Evolutionary conservation across 352 stramenopile genomes (phyloP).

Genomic region (Phytophthora pseudosyringae): DNA sequence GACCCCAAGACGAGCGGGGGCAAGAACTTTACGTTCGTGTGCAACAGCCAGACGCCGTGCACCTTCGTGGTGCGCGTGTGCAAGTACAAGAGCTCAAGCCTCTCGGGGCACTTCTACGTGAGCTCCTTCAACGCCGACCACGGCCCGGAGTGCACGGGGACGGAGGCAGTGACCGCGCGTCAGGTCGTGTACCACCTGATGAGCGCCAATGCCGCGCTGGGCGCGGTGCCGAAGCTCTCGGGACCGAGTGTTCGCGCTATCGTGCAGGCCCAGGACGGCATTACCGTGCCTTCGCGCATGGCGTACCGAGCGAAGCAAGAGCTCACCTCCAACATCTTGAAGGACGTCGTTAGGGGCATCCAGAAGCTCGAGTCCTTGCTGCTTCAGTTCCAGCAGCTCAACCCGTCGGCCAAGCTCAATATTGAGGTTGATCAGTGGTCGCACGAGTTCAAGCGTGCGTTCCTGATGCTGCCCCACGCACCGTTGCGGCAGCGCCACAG

Average conservation of each 20-base stretch:
- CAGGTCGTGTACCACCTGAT: conserved; percentile 51
- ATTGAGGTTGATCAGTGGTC: conserved; percentile 39
- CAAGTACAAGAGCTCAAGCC: conserved; percentile 37
- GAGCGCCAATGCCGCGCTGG: conserved; percentile 33
- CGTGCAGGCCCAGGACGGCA: conserved; percentile 45
- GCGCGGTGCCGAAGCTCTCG: conserved; percentile 43
- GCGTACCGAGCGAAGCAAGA: conserved; percentile 45
- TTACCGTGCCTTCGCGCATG: conserved; percentile 48
- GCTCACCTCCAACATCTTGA: conserved; percentile 34
- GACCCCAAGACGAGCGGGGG: conserved; percentile 46
- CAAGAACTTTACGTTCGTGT: conserved; percentile 61
- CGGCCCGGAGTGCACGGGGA: conserved; percentile 40
- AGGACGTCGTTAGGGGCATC: conserved; percentile 41
- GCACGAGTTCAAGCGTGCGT: conserved; percentile 51
- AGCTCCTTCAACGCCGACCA: conserved; percentile 48
- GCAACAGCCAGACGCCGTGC: conserved; percentile 52
- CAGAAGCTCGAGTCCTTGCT: conserved; percentile 60
- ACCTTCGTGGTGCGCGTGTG: conserved; percentile 48
- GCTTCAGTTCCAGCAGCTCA: conserved; percentile 47
- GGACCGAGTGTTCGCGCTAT: conserved; percentile 41
- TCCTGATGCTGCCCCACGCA: conserved; percentile 52
- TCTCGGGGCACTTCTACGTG: conserved; percentile 41
- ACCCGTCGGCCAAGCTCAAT: conserved; percentile 38
- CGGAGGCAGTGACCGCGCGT: conserved; percentile 41
- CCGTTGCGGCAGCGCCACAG: conserved; percentile 38